phyloP scores from a whole-genome alignment of 495 filamentous ascomycete genomes.

The Penicillium riverlandense region DNA sequence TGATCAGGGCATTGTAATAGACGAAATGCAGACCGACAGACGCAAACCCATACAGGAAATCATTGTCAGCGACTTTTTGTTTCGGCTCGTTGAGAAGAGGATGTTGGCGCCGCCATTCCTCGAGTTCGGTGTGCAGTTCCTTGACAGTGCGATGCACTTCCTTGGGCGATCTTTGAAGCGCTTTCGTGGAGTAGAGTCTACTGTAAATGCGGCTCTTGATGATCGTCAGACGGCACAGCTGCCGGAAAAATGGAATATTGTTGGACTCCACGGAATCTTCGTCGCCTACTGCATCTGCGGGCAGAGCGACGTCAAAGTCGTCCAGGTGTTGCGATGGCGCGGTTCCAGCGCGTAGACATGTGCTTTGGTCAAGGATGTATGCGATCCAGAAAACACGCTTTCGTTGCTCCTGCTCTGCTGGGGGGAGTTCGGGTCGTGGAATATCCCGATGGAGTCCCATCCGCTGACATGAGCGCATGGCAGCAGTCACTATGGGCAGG shows the following conservation, averaged over 20 bases:
- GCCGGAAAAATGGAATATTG: slow-evolving; percentile 81
- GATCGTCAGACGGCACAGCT: slow-evolving; percentile 78
- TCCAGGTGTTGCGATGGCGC: slow-evolving; percentile 90
- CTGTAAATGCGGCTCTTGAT: slow-evolving; percentile 92
- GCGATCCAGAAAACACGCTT: background rate
- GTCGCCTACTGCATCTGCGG: slow-evolving; percentile 69
- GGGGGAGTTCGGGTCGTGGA: slow-evolving; percentile 73
- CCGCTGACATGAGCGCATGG: slow-evolving; percentile 80
- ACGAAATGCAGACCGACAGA: slow-evolving; percentile 83
- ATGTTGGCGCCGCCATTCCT: slow-evolving; percentile 82
- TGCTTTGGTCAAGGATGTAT: slow-evolving; percentile 24
- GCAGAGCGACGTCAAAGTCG: slow-evolving; percentile 92
- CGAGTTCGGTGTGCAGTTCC: slow-evolving; percentile 78
- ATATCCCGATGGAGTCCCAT: slow-evolving; percentile 94
- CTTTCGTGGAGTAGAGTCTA: slow-evolving; percentile 80
- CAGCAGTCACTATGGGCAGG: slow-evolving; percentile 83
- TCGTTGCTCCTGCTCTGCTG: slow-evolving; percentile 69
- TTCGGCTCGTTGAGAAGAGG: slow-evolving; percentile 70
- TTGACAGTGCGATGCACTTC: slow-evolving; percentile 84
- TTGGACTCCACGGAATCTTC: slow-evolving; percentile 59
- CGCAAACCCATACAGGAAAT: slow-evolving; percentile 80
- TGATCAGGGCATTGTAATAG: slow-evolving; percentile 94
- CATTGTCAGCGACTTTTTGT: slow-evolving; percentile 71
- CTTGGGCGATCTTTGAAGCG: slow-evolving; percentile 71
- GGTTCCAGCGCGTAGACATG: slow-evolving; percentile 80